phyloP scores from a whole-genome alignment of 148 eudicot species.

The Diospyros kaki region DNA sequence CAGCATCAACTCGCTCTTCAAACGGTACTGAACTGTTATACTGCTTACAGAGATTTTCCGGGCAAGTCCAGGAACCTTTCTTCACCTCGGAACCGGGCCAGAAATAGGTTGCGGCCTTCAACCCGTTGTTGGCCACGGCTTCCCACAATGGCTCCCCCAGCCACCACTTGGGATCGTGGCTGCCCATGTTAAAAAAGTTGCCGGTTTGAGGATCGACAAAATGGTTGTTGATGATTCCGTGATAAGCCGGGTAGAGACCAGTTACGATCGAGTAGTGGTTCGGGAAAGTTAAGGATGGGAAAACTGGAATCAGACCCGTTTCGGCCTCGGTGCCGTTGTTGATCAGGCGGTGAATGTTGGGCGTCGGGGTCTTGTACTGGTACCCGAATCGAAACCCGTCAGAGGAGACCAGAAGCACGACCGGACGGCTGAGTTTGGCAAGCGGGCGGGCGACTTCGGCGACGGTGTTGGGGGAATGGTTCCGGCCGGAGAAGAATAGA shows the following conservation, averaged over 20 bases:
- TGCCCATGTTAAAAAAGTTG: conserved; percentile 42
- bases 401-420: conserved; percentile 54
- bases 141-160: conserved; percentile 73
- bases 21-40: conserved; percentile 68
- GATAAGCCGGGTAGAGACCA: conserved; percentile 61
- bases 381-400: conserved; percentile 78
- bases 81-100: conserved; percentile 36
- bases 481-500: conserved; percentile 16
- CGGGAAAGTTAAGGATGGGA: conserved; percentile 75
- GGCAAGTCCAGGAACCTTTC: conserved; percentile 55
- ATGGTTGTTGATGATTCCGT: conserved; percentile 59
- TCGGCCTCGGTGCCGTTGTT: conserved; percentile 63
- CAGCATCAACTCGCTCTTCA: conserved; percentile 57
- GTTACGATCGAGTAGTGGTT: conserved; percentile 71
- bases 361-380: conserved; percentile 53
- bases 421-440: conserved; percentile 46
- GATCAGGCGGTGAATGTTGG: conserved; percentile 52
- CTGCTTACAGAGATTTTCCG: conserved; percentile 29
- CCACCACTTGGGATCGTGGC: conserved; percentile 77
- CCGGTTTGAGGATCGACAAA: conserved; percentile 41
- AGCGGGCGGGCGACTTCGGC: conserved; percentile 24
- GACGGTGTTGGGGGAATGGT: background rate
- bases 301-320: conserved; percentile 56
- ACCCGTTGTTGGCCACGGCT: conserved; percentile 45
- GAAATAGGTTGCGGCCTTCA: conserved; percentile 38